Evolutionary conservation across 108 stramenopile genomes (phyloP).

Genomic region (Mediolabrus comicus): DNA sequence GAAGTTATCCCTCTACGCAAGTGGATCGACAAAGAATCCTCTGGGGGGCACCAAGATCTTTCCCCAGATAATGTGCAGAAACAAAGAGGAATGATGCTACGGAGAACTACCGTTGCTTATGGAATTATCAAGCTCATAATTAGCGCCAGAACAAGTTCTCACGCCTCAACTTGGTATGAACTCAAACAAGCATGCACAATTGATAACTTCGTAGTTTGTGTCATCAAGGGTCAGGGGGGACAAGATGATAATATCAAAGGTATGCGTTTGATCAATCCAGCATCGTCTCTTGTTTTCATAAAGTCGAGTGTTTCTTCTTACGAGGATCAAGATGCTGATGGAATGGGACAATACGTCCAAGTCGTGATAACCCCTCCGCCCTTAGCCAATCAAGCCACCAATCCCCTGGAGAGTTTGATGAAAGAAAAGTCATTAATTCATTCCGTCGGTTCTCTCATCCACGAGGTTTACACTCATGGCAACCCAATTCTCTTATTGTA

Average conservation of each 20-base stretch:
- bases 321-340: not conserved
- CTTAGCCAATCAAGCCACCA: slow-evolving; percentile 8
- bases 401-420: not conserved
- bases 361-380: not conserved
- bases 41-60: not conserved
- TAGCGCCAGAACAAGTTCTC: not conserved
- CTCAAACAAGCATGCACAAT: not conserved
- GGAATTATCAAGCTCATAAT: not conserved
- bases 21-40: slow-evolving; percentile 3
- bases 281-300: not conserved
- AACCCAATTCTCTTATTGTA: not conserved
- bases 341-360: not conserved
- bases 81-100: not conserved
- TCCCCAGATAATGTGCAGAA: not conserved
- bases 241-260: not conserved
- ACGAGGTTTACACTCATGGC: slow-evolving; percentile 3
- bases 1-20: not conserved
- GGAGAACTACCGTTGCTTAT: not conserved
- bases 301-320: not conserved
- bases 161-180: not conserved
- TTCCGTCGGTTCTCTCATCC: slow-evolving; percentile 12
- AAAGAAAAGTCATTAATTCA: slow-evolving; percentile 7
- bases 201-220: slow-evolving; percentile 4
- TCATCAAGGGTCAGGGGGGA: not conserved
- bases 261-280: not conserved